Percentiles rank a stretch among this genome's conserved stretches.
These are phyloP conservation scores for Lipomyces sp. DNA, from an alignment of 805 yeast species.

Conservation along the genomic window DNA sequence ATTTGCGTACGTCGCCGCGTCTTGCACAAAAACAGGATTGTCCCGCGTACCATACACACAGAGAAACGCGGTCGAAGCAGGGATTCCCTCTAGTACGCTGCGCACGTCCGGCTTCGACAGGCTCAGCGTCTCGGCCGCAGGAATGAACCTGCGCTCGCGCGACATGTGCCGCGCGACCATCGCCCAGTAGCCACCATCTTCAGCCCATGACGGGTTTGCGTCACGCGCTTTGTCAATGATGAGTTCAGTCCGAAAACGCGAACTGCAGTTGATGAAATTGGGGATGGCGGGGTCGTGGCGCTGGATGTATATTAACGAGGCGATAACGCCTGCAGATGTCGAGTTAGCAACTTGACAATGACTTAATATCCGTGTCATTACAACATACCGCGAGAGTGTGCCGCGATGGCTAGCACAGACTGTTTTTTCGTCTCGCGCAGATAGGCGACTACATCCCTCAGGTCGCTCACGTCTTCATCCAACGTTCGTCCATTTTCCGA, in stretches of 20 bases:
- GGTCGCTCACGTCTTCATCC: conserved; percentile 64
- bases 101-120: not conserved
- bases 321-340: conserved; percentile 43
- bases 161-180: conserved; percentile 52
- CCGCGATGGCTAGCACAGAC: conserved; percentile 56
- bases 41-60: conserved; percentile 73
- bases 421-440: conserved; percentile 37
- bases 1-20: conserved; percentile 58
- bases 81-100: conserved; percentile 10
- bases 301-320: conserved; percentile 70
- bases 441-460: conserved; percentile 47
- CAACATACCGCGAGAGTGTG: conserved; percentile 69
- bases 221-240: conserved; percentile 43
- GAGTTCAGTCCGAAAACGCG: conserved; percentile 58
- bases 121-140: conserved; percentile 47
- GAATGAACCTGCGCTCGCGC: conserved; percentile 42
- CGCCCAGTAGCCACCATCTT: conserved; percentile 44
- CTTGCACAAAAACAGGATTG: conserved; percentile 59
- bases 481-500: conserved; percentile 47
- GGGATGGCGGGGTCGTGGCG: conserved; percentile 50
- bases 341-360: not conserved
- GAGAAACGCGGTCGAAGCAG: conserved; percentile 51
- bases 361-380: too few species aligned
- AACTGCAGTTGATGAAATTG: conserved; percentile 65
- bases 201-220: conserved; percentile 41